Conservation (phyloP, 176 grass and related monocot genomes). For the Saccharum spontaneum region DNA sequence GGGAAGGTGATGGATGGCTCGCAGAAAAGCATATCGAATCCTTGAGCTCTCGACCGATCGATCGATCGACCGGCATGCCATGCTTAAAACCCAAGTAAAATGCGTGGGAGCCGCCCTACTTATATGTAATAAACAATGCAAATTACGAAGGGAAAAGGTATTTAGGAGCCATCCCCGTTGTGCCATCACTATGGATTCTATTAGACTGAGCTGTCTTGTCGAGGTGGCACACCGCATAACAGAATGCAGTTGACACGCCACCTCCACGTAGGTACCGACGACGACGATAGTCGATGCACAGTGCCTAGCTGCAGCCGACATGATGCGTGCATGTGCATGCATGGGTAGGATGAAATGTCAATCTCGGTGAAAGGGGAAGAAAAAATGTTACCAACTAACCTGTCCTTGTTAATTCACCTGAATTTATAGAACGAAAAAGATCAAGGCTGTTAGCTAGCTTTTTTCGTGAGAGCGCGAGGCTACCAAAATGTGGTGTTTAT, state of each 20-base stretch:
- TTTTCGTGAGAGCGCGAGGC: slow-evolving; percentile 1
- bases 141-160: background rate
- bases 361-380: background rate
- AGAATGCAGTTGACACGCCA: slow-evolving; percentile 38
- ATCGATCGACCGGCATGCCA: slow-evolving; percentile 10
- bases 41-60: slow-evolving; percentile 11
- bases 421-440: slow-evolving; percentile 24
- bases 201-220: slow-evolving; percentile 16
- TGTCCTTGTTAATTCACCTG: slow-evolving; percentile 25
- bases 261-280: background rate
- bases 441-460: background rate
- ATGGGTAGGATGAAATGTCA: slow-evolving; percentile 34
- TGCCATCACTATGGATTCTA: background rate
- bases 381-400: background rate
- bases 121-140: background rate
- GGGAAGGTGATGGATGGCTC: slow-evolving; percentile 25
- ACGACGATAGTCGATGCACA: background rate
- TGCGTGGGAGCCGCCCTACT: background rate
- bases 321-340: slow-evolving; percentile 12
- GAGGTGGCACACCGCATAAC: slow-evolving; percentile 2
- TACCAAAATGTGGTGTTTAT: slow-evolving; percentile 19
- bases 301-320: background rate
- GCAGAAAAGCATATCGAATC: slow-evolving; percentile 34
- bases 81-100: slow-evolving; percentile 53
- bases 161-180: background rate